Base-by-base conservation (phyloP, 2,329 filamentous ascomycete species). In the Balansia obtecta region DNA sequence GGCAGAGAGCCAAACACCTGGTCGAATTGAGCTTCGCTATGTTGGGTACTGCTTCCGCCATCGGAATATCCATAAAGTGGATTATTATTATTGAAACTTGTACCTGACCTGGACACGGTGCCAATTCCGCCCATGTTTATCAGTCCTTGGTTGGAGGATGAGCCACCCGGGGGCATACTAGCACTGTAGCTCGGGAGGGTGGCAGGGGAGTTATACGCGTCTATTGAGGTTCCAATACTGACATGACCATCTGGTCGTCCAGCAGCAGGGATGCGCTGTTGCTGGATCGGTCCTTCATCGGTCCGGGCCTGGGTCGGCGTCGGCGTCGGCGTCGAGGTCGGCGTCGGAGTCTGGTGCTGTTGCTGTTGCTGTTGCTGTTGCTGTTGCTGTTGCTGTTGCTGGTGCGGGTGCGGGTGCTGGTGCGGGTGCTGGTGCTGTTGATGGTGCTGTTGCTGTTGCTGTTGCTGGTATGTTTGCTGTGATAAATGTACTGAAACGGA, bases 1-100 rank as follows among this genome's bases (percentile, higher is more conserved):
- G 76, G 69, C 4, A 79, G 58, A 9, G 71, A 70, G 12, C 76
- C 75, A 57, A 83, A 82, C 76, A 82, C 81, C 11, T 77, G 74
- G 53, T 82, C 78, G 57, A 73, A 81, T 2, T 63, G 20, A 3
- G 22, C 22, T 12, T 32, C 18, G 39, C 6, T n/a, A 16, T 48
- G 4, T 7, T 41, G 9, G 20, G 45, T 20, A 43, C 11, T 44
- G 20, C 40, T 46, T 12, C 16, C 8, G 10, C n/a, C 32, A 15
- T 41, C 42, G 43, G 27, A 27, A 20, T 63, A 75, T 55, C 61
- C 68, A 54, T 72, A 74, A 2, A 39, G 32, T 42, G 65, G 64
- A 16, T 38, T 45, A n/a, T n/a, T n/a, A n/a, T n/a, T n/a, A n/a
- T n/a, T n/a, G 13, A 55, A 56, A 4, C 45, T 27, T 32, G 34